A percentile compares a stretch with the other conserved stretches of the same genome.
Evolutionary conservation across 257 asterid genomes (phyloP).

Genomic region (Rehmannia glutinosa): DNA sequence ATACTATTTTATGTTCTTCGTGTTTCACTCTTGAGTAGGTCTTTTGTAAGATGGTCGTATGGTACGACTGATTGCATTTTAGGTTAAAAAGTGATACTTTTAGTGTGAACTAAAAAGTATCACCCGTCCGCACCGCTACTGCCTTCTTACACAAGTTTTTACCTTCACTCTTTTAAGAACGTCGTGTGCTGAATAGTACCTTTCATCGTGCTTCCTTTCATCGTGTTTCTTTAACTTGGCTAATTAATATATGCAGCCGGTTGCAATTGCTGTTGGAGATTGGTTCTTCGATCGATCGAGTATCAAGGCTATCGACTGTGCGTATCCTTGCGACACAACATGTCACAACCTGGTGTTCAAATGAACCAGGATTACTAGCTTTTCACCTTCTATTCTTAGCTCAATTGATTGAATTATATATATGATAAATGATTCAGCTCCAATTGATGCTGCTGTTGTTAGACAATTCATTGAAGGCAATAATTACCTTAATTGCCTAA

Average conservation of each 20-base stretch:
- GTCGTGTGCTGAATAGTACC: no score
- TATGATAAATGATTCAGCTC: constrained; percentile 27
- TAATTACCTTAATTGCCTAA: constrained; percentile 13
- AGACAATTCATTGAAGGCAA: constrained; percentile 17
- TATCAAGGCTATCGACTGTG: constrained; percentile 66
- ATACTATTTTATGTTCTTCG: no score
- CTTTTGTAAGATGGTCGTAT: no score
- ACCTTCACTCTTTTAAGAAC: no score
- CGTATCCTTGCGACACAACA: constrained; percentile 86
- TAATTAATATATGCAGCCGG: constrained; percentile 39
- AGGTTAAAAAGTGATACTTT: no score
- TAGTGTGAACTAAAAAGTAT: no score
- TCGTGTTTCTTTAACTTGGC: background rate
- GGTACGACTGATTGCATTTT: no score
- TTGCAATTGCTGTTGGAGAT: constrained; percentile 86
- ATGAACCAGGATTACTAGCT: constrained; percentile 19
- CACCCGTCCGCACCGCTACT: no score
- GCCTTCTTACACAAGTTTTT: no score
- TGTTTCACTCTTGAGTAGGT: no score
- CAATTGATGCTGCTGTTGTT: constrained; percentile 16
- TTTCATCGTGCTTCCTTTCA: no score
- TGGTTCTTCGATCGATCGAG: constrained; percentile 74
- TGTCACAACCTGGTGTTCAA: constrained; percentile 88
- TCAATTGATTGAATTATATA: constrained; percentile 13
- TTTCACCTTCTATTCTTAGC: background rate